Evolutionary conservation across 1,284 basidiomycete genomes (phyloP), one percentile per base, ranked within the genome.

Genomic region (Cutaneotrichosporon sp.): DNA sequence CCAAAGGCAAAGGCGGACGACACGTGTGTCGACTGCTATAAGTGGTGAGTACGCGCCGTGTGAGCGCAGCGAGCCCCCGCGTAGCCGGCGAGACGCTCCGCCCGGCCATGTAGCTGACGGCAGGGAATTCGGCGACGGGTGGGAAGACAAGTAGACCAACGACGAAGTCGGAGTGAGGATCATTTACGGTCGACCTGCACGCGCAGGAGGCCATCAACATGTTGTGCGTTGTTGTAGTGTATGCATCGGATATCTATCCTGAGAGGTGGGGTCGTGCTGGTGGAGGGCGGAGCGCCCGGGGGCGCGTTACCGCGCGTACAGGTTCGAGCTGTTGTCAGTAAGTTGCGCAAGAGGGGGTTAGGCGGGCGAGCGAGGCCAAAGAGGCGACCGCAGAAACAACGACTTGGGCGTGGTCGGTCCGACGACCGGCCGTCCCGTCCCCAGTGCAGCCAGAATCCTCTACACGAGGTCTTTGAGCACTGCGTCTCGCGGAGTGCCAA

Each of bases 11-110:
- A 66, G 34, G 40, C 63, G 8, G 73, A 76, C 43, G 61, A 63
- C 4, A 67, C 70, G 18, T 77, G 76, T 54, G 68, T 72, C 15
- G 74, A 76, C 58, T 76, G 74, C 56, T 77, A 64, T 62, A 73
- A 70, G 52, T 76, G 75, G 72, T 53, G 66, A 74, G 56, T 72
- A 65, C 4, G 1, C 7, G 3, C 10, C 39, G 36, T 17, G 39
- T 20, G 39, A 3, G 39, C 39, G 39, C 17, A 39, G 9, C 14
- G 38, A 4, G 38, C 17, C 3, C 38, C 7, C 13, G 13, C n/a
- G 26, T 30, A 30, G 7, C 26, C 26, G 10, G 26, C 26, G 7
- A 17, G 22, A 4, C 1, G 13, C 35, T 5, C 5, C n/a, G 35
- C 13, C 39, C 39, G 39, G 5, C 1, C 21, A n/a, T n/a, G n/a